Percentiles rank a stretch among this genome's conserved stretches.
These are phyloP conservation scores for Monosporascus sp. DNA, from an alignment of 2,329 filamentous ascomycete genomes.

Conservation along the genomic window DNA sequence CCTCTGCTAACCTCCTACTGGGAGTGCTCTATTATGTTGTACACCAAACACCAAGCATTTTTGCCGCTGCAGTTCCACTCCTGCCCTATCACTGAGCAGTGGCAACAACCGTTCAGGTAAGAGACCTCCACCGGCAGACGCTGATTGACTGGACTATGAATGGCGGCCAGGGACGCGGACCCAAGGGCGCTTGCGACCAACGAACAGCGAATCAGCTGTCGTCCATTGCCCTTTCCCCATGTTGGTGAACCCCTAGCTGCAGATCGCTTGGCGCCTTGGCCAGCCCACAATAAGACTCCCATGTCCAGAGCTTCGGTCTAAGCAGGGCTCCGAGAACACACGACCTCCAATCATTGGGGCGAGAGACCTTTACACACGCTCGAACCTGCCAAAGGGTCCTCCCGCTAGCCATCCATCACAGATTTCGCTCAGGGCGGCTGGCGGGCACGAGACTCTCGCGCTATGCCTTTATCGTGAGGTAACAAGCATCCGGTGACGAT, in stretches of 20 bases:
- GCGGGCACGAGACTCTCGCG: not conserved
- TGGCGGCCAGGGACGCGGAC: not conserved
- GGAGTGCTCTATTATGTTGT: too few relatives aligned
- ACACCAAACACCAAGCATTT: too few relatives aligned
- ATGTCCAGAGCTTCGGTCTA: not conserved
- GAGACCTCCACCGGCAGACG: not conserved
- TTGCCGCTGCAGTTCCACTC: too few relatives aligned
- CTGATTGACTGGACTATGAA: not conserved
- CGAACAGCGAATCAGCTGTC: not conserved
- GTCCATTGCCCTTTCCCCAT: constrained; percentile 4
- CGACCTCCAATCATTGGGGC: too few relatives aligned
- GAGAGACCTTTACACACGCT: too few relatives aligned
- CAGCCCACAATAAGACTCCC: constrained; percentile 5
- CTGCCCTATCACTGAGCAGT: too few relatives aligned
- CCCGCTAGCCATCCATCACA: not conserved
- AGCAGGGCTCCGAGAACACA: too few relatives aligned
- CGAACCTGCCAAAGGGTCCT: not conserved
- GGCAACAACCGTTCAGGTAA: too few relatives aligned
- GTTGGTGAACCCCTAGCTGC: constrained; percentile 20
- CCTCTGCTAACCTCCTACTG: too few relatives aligned
- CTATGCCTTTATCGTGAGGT: not conserved
- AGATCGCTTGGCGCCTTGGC: constrained; percentile 24
- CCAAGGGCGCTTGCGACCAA: not conserved
- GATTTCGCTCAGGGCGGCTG: not conserved
- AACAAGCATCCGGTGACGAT: not conserved